A percentile compares a stretch with the other conserved stretches of the same genome.
phyloP scores from a whole-genome alignment of 2,329 filamentous ascomycete genomes.

The Fusarium clavum region DNA sequence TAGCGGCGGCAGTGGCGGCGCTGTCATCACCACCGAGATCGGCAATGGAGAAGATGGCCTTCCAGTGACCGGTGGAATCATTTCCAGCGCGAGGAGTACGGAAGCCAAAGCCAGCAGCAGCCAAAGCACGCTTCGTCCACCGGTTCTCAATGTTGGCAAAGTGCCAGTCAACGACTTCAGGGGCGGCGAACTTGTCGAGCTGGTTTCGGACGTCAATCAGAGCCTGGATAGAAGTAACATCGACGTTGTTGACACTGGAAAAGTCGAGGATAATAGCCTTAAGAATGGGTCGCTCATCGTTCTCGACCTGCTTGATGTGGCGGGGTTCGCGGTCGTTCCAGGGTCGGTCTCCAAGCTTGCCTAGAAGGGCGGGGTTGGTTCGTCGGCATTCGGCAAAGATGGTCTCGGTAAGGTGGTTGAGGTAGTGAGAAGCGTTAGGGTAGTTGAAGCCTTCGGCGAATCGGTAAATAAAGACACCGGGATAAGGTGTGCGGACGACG shows the following conservation, averaged over 20 bases:
- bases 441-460: constrained; percentile 69
- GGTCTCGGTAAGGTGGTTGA: constrained; percentile 61
- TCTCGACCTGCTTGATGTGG: constrained; percentile 48
- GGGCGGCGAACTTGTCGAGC: constrained; percentile 62
- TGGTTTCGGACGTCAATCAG: constrained; percentile 66
- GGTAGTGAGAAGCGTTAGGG: constrained; percentile 63
- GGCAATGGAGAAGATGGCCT: constrained; percentile 92
- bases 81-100: constrained; percentile 47
- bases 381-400: constrained; percentile 60
- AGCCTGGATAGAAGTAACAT: constrained; percentile 66
- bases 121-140: constrained; percentile 68
- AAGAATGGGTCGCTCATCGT: constrained; percentile 61
- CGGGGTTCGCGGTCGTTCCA: constrained; percentile 67
- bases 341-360: constrained; percentile 65
- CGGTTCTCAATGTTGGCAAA: constrained; percentile 65
- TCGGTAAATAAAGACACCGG: constrained; percentile 67
- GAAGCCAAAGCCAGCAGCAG: constrained; percentile 65
- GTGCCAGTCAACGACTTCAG: constrained; percentile 61
- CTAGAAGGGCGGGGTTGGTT: constrained; percentile 57
- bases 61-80: constrained; percentile 55
- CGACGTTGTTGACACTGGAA: constrained; percentile 65
- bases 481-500: constrained; percentile 59
- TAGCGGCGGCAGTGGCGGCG: constrained; percentile 65
- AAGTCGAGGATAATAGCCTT: constrained; percentile 68
- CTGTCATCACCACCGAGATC: constrained; percentile 81